Base-by-base conservation (phyloP, 169 alveolate species). In the Cryptosporidium ubiquitum region DNA sequence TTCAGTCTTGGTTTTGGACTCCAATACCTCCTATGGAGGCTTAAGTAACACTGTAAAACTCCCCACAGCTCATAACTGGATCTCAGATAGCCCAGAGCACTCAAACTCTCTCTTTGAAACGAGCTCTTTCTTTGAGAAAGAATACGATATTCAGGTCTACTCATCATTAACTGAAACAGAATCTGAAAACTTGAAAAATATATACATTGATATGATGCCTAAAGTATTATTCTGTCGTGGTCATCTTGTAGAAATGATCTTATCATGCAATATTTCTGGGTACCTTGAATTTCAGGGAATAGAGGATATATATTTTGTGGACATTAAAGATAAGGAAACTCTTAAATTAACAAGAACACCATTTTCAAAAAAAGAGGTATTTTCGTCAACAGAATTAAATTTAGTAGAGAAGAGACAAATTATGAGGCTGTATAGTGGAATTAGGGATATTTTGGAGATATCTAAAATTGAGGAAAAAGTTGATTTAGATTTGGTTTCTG, bases 221-320 rank as follows among this genome's bases (percentile, higher is more conserved):
- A 79, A 79, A 39, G 40, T 79, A 5, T 26, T 79, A 29, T 79
- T 61, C 40, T 42, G 69, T 40, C 58, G 89, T 37, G 75, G 89
- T 18, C 37, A 58, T 4, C 74, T 79, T 40, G 75, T 61, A 14
- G 75, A 79, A 14, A 40, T 79, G 47, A 40, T 79, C 31, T 18
- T 79, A 16, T 58, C 89, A 20, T 79, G 89, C 52, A 35, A 44
- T 23, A 79, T 79, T 29, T 42, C 89, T 23, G 40, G 69, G 6
- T 79, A 79, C n/a, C 55, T 79, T 1, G 89, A 79, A 6, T 79
- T 79, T 18, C 89, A 79, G 44, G 89, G 89, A 23, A 58, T 79
- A 61, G 66, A 79, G 10, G 61, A 79, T 29, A n/a, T 79, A 10
- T 79, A 23, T 20, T 79, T 31, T 14, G 55, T 29, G 1, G 75